Evolutionary conservation across 2,329 filamentous ascomycete species (phyloP).

Genomic region (Teratosphaeria viscida): DNA sequence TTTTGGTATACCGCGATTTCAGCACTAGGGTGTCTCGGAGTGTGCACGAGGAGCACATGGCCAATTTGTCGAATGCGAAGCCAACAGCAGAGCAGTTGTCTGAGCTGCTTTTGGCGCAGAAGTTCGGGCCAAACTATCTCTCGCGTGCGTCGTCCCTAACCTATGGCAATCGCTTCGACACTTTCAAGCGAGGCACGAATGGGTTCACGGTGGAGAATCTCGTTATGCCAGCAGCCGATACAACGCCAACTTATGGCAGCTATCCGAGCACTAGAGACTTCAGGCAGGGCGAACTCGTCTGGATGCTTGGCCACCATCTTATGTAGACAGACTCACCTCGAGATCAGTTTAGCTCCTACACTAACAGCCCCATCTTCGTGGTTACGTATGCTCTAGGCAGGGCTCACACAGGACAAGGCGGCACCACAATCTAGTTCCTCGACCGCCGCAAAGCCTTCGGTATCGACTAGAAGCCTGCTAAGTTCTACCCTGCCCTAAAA

Average conservation of each 20-base stretch:
- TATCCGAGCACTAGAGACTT: not conserved
- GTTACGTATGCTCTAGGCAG: constrained; percentile 4
- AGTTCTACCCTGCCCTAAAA: constrained; percentile 6
- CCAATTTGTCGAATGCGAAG: not conserved
- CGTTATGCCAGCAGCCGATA: constrained; percentile 2
- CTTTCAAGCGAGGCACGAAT: constrained; percentile 1
- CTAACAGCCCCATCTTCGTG: constrained; percentile 3
- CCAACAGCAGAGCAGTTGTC: not conserved
- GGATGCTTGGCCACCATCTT: constrained; percentile 5
- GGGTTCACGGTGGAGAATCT: constrained; percentile 1
- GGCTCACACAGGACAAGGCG: not conserved
- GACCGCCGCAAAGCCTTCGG: not conserved
- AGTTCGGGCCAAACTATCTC: not conserved
- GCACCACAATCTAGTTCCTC: constrained; percentile 5
- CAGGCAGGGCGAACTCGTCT: constrained; percentile 1
- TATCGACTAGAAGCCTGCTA: not conserved
- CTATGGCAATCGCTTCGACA: not conserved
- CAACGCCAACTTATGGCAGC: not conserved
- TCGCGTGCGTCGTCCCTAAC: not conserved
- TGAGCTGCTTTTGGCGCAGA: not conserved
- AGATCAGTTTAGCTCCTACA: constrained; percentile 6
- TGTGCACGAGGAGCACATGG: not conserved
- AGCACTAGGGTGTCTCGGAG: not conserved
- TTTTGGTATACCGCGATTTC: not conserved
- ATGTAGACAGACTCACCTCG: constrained; percentile 1